These are phyloP conservation scores for Yarrowia alimentaria DNA, from an alignment of 805 yeast genomes.

Conservation along the genomic window DNA sequence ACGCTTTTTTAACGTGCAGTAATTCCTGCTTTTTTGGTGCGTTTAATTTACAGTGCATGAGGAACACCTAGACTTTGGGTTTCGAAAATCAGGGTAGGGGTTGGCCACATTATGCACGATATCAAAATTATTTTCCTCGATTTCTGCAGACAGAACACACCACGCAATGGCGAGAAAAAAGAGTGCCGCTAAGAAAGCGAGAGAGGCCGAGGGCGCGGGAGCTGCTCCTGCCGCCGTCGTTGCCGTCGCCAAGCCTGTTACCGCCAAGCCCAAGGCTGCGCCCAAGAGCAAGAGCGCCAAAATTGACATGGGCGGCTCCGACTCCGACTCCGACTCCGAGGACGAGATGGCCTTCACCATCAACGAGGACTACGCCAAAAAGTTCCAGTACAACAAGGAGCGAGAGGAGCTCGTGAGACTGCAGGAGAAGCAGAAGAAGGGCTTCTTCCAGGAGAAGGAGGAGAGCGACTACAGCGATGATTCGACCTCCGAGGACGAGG, in stretches of 20 bases:
- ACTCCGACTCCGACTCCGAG: constrained; percentile 29
- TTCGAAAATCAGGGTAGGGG: constrained; percentile 13
- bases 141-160: not conserved
- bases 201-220: constrained; percentile 40
- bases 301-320: too few species aligned
- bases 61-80: too few species aligned
- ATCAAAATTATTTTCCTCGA: constrained; percentile 18
- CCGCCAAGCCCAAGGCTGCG: too few species aligned
- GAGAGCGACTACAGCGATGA: constrained; percentile 59
- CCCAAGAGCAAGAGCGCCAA: constrained; percentile 22
- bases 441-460: constrained; percentile 36
- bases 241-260: constrained; percentile 35
- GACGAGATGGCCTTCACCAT: constrained; percentile 29
- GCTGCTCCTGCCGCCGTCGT: not conserved
- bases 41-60: too few species aligned
- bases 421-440: constrained; percentile 37
- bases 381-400: constrained; percentile 39
- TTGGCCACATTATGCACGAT: constrained; percentile 20
- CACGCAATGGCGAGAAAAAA: constrained; percentile 79
- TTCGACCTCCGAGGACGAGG: constrained; percentile 51
- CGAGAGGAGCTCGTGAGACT: constrained; percentile 37
- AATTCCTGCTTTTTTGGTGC: too few species aligned
- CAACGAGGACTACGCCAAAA: constrained; percentile 36
- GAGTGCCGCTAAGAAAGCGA: constrained; percentile 74
- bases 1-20: too few species aligned